Evolutionary conservation across 73 alveolate species (phyloP).

Genomic region (Paramecium pentaurelia): DNA sequence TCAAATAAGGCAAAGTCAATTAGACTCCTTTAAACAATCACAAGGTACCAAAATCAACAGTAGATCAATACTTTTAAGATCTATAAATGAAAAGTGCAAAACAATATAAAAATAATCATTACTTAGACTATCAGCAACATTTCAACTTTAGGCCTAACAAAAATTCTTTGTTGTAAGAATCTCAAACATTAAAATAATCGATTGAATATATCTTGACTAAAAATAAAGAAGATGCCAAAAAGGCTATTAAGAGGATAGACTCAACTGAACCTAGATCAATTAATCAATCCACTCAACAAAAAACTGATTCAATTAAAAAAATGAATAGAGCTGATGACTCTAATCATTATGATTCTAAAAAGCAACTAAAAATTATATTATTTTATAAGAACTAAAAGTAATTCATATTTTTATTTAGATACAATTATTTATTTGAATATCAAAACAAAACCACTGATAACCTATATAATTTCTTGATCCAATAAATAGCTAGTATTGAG

Average conservation of each 20-base stretch:
- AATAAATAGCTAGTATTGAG: constrained; percentile 6
- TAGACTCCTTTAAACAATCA: not conserved
- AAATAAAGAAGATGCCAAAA: not conserved
- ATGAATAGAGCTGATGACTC: not conserved
- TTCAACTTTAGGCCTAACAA: not conserved
- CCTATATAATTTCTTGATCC: not conserved
- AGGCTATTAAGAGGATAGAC: not conserved
- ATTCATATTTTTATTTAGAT: not conserved
- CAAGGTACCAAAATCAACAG: not conserved
- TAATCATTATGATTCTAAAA: not conserved
- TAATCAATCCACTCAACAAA: not conserved
- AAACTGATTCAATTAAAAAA: not conserved
- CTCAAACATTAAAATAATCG: not conserved
- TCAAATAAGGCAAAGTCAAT: not conserved
- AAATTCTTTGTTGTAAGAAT: not conserved
- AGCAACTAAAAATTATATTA: not conserved
- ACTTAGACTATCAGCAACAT: not conserved
- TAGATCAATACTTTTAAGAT: not conserved
- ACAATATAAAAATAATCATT: not conserved
- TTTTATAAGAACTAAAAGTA: constrained; percentile 12
- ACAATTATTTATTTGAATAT: not conserved
- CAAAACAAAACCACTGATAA: not conserved
- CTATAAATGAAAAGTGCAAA: not conserved
- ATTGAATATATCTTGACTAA: not conserved
- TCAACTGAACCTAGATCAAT: not conserved